Evolutionary conservation across 208 protist genomes (phyloP).

Genomic region (Crithidia fasciculata): DNA sequence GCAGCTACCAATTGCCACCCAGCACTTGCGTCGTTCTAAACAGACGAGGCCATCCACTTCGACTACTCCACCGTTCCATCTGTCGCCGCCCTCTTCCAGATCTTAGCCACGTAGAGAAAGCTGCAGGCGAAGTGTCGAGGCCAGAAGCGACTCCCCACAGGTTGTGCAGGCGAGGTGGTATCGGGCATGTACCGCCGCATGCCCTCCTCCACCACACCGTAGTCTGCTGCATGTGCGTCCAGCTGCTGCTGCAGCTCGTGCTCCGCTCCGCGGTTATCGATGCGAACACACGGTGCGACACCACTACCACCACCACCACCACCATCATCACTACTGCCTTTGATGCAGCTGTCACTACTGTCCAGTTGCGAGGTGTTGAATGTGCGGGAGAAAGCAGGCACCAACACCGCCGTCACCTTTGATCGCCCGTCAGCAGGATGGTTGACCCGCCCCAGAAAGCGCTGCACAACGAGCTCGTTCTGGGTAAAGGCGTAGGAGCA

Average conservation of each 20-base stretch:
- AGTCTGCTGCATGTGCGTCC: slow-evolving; percentile 29
- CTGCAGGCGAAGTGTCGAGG: slow-evolving; percentile 64
- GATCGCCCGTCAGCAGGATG: not conserved
- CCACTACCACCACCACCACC: not conserved
- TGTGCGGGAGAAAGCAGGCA: slow-evolving; percentile 25
- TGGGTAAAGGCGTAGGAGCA: slow-evolving; percentile 92
- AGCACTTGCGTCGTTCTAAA: too few species aligned
- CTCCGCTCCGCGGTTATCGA: slow-evolving; percentile 8
- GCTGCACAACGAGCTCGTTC: slow-evolving; percentile 88
- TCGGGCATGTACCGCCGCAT: slow-evolving; percentile 16
- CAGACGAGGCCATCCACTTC: too few species aligned
- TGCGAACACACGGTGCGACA: slow-evolving; percentile 24
- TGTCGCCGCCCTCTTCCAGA: slow-evolving; percentile 50
- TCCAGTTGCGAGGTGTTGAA: slow-evolving; percentile 19
- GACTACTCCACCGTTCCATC: not conserved
- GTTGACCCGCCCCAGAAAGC: slow-evolving; percentile 57
- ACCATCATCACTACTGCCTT: not conserved
- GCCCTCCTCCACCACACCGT: slow-evolving; percentile 31
- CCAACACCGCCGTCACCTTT: slow-evolving; percentile 14
- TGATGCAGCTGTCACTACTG: not conserved
- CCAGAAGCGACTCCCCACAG: slow-evolving; percentile 65
- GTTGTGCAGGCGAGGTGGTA: not conserved
- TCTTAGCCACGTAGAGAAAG: slow-evolving; percentile 86
- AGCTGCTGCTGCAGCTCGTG: slow-evolving; percentile 26
- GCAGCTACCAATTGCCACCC: too few species aligned